Evolutionary conservation across 2,329 filamentous ascomycete species (phyloP).

Genomic region (Cyclaneusma minus): DNA sequence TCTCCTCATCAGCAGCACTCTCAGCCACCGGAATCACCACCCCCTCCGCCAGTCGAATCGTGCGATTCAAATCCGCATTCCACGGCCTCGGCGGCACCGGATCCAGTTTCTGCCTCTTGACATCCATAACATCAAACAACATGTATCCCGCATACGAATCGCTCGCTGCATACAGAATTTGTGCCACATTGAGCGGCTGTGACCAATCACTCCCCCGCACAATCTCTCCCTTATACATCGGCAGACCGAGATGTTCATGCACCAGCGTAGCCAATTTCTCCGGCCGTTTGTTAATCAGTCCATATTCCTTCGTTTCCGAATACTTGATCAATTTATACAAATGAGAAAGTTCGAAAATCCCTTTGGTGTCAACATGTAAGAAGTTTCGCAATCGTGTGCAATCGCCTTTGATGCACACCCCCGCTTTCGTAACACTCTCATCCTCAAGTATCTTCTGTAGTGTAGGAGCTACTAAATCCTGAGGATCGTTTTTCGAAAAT

Average conservation of each 20-base stretch:
- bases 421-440: slow-evolving; percentile 52
- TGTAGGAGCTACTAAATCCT: slow-evolving; percentile 52
- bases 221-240: slow-evolving; percentile 54
- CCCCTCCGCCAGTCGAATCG: slow-evolving; percentile 40
- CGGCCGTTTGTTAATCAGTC: slow-evolving; percentile 47
- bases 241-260: slow-evolving; percentile 53
- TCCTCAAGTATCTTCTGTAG: slow-evolving; percentile 61
- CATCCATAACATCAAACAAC: slow-evolving; percentile 57
- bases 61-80: slow-evolving; percentile 48
- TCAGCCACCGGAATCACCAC: slow-evolving; percentile 15
- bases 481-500: slow-evolving; percentile 28
- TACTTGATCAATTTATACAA: slow-evolving; percentile 65
- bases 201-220: slow-evolving; percentile 69
- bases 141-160: slow-evolving; percentile 71
- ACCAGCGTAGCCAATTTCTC: slow-evolving; percentile 57
- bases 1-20: slow-evolving; percentile 14
- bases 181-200: slow-evolving; percentile 38
- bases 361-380: slow-evolving; percentile 46
- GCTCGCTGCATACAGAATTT: slow-evolving; percentile 62
- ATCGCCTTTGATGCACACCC: slow-evolving; percentile 61
- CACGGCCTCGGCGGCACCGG: slow-evolving; percentile 58
- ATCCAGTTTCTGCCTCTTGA: slow-evolving; percentile 45
- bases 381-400: slow-evolving; percentile 51
- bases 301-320: slow-evolving; percentile 31
- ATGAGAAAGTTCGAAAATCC: slow-evolving; percentile 70